phyloP scores from a whole-genome alignment of 305 asterid species.

The Striga hermonthica region DNA sequence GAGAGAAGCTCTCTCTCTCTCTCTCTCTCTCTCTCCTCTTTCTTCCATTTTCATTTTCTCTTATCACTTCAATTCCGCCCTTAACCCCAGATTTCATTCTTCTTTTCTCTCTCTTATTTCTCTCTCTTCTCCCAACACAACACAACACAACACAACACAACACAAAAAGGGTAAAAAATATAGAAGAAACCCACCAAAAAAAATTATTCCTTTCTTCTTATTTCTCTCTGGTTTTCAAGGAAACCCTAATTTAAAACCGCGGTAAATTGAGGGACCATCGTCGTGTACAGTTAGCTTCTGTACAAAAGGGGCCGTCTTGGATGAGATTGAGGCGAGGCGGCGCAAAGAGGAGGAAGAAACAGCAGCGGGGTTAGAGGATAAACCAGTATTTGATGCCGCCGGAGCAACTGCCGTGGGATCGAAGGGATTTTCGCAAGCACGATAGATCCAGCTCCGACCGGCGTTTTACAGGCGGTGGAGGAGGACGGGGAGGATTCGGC shows the following conservation, averaged over 20 bases:
- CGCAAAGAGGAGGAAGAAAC: slow-evolving; percentile 33
- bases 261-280: slow-evolving; percentile 16
- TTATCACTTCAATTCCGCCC: slow-evolving; percentile 30
- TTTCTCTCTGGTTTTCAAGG: background rate
- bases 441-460: slow-evolving; percentile 51
- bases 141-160: too few species aligned
- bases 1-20: slow-evolving; percentile 18
- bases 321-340: slow-evolving; percentile 40
- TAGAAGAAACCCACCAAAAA: slow-evolving; percentile 18
- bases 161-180: background rate
- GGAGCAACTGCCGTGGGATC: slow-evolving; percentile 55
- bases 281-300: background rate
- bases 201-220: background rate
- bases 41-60: slow-evolving; percentile 35
- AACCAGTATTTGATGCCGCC: slow-evolving; percentile 48
- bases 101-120: slow-evolving; percentile 1
- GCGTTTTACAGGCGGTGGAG: slow-evolving; percentile 39
- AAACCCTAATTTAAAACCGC: slow-evolving; percentile 28
- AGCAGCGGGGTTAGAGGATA: slow-evolving; percentile 24
- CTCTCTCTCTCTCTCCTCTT: slow-evolving; percentile 30
- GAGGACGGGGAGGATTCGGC: slow-evolving; percentile 34
- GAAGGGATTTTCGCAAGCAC: slow-evolving; percentile 54
- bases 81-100: slow-evolving; percentile 33
- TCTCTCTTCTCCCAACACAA: background rate
- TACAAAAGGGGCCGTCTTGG: slow-evolving; percentile 29